phyloP scores from a whole-genome alignment of 169 alveolate genomes.

The Plasmodium inui region DNA sequence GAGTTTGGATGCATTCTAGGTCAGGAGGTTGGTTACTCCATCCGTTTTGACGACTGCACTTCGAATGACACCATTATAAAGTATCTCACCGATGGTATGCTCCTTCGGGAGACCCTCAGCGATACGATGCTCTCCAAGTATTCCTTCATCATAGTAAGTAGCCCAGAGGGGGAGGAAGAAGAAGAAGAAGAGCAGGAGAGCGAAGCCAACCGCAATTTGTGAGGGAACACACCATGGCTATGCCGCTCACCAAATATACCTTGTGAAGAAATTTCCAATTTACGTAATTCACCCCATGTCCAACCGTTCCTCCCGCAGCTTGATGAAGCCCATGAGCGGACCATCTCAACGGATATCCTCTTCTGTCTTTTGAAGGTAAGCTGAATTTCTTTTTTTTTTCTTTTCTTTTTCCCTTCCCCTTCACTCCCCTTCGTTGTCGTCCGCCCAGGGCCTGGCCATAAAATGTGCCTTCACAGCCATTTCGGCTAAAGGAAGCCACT shows the following conservation, averaged over 20 bases:
- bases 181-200: too few relatives aligned
- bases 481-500: background rate
- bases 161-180: background rate
- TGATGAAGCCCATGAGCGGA: slow-evolving; percentile 99
- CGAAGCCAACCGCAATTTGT: background rate
- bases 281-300: background rate
- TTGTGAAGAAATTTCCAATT: too few relatives aligned
- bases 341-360: slow-evolving; percentile 98
- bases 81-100: slow-evolving; percentile 99
- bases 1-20: slow-evolving; percentile 99
- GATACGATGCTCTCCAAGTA: slow-evolving; percentile 93
- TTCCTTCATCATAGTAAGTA: slow-evolving; percentile 92
- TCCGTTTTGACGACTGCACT: slow-evolving; percentile 98
- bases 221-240: background rate
- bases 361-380: slow-evolving; percentile 96
- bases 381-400: background rate
- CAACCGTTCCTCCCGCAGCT: slow-evolving; percentile 77
- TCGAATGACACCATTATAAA: slow-evolving; percentile 97
- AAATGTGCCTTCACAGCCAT: background rate
- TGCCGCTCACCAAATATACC: background rate
- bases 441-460: background rate
- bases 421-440: background rate
- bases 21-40: slow-evolving; percentile 96
- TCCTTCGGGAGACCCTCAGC: slow-evolving; percentile 96
- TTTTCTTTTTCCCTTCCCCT: background rate